Conservation (phyloP, 106 monocot species). For the Ottelia alismoides region DNA sequence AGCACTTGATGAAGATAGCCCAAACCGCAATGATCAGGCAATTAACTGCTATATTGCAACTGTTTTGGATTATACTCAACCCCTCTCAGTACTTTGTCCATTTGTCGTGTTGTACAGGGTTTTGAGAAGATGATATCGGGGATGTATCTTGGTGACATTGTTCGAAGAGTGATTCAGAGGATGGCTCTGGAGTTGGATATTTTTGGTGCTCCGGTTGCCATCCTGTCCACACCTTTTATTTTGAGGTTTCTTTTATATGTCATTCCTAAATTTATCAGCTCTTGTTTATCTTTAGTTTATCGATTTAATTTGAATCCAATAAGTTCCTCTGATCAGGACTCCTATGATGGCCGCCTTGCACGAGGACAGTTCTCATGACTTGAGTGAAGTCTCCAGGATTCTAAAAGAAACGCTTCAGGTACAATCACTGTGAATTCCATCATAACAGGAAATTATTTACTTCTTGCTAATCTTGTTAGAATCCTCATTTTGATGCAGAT, state of each 20-base stretch:
- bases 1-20: conserved; percentile 45
- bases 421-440: neutral
- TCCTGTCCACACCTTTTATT: conserved; percentile 33
- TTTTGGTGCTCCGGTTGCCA: conserved; percentile 35
- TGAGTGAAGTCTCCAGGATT: conserved; percentile 60
- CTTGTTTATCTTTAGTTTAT: too few species aligned
- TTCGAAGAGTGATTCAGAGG: conserved; percentile 39
- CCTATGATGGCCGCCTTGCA: conserved; percentile 75
- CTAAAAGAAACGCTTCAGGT: conserved; percentile 57
- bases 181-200: conserved; percentile 21
- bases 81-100: neutral
- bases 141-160: conserved; percentile 68
- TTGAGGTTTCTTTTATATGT: too few species aligned
- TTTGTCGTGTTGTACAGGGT: conserved; percentile 14
- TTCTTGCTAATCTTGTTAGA: neutral
- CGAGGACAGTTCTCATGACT: conserved; percentile 69
- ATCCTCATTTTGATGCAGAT: conserved; percentile 28
- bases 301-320: too few species aligned
- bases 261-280: too few species aligned
- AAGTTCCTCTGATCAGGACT: conserved; percentile 44
- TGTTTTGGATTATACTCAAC: neutral
- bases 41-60: neutral
- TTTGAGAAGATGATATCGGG: conserved; percentile 75
- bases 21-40: conserved; percentile 66
- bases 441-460: neutral